Percentiles rank a stretch among this genome's conserved stretches.
These are phyloP conservation scores for Chlorella sp. DNA, from an alignment of 139 green algal species.

Conservation along the genomic window DNA sequence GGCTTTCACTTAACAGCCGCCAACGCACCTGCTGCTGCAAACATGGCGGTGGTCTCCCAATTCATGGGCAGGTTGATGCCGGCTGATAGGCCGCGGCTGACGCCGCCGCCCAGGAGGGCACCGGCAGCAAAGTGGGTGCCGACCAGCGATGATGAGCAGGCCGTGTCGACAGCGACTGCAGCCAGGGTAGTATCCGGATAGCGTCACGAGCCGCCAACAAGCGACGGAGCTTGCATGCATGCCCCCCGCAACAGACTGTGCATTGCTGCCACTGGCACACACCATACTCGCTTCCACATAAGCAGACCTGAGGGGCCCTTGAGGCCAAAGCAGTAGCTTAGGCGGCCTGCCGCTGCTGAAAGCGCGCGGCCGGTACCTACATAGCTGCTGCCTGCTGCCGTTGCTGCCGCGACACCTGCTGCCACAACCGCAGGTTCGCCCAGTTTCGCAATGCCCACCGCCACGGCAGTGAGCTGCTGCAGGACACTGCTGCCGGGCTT, in stretches of 20 bases:
- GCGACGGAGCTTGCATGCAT: no score
- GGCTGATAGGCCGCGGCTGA: slow-evolving; percentile 4
- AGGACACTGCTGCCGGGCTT: neutral
- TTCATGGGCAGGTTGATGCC: slow-evolving; percentile 65
- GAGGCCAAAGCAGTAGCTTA: slow-evolving; percentile 82
- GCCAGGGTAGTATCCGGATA: no score
- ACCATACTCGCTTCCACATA: no score
- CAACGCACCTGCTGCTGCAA: slow-evolving; percentile 46
- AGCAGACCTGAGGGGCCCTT: slow-evolving; percentile 53
- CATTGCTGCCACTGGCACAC: no score
- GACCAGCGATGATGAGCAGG: slow-evolving; percentile 84
- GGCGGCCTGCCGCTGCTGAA: slow-evolving; percentile 77
- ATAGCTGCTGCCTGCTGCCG: slow-evolving; percentile 53
- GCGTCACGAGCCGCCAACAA: no score
- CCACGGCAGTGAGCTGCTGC: slow-evolving; percentile 28
- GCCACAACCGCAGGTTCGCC: slow-evolving; percentile 23
- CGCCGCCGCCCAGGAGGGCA: slow-evolving; percentile 22
- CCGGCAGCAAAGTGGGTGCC: slow-evolving; percentile 52
- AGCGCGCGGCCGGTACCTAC: slow-evolving; percentile 44
- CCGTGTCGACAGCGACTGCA: slow-evolving; percentile 85
- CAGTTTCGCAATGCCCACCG: slow-evolving; percentile 58
- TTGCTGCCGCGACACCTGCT: slow-evolving; percentile 2
- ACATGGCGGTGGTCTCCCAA: slow-evolving; percentile 48
- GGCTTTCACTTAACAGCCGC: no score
- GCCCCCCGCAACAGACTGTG: no score